Base-by-base conservation (phyloP, 495 filamentous ascomycete genomes). In the Xylaria venustula region DNA sequence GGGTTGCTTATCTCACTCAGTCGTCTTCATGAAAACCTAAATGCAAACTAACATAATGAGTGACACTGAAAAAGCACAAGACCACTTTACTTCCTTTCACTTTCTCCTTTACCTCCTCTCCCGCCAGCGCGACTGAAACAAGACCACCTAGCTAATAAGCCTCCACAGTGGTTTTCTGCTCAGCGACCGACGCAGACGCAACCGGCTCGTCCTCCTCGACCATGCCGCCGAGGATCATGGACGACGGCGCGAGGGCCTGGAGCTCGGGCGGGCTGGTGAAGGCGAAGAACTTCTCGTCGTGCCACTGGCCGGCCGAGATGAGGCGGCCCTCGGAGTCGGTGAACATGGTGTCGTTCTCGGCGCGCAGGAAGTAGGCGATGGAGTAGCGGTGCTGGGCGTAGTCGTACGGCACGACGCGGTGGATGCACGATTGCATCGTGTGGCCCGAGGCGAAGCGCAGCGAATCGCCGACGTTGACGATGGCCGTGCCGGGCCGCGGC, bases 401-500 rank as follows among this genome's bases (percentile, higher is more conserved):
- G 70, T 81, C 61, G 56, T 75, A 70, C 12, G 83, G 83, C 28
- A 84, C 79, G 12, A 86, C 82, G 45, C 81, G 75, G 73, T 86
- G 83, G 66, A 85, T 77, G 68, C 75, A 80, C 23, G 79, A 82
- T 63, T 77, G 77, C 62, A 86, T 71, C 42, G 72, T 77, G 67
- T 79, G 73, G 37, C 76, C 77, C 47, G 71, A 75, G 6, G 79
- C 73, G 64, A 82, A 83, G 36, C 80, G 79, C 62, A 86, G 72
- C 17, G 79, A 81, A 71, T 85, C 84, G 56, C 84, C 84, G 0
- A 87, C 76, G 70, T 85, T 82, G 59, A 85, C 76, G 58, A 85
- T 75, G 22, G 79, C 82, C 61, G 71, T 74, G 40, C 80, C 80
- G 1, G 68, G 63, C 58, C 71, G 71, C 14, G 83, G 82, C 58